Evolutionary conservation across 192 early-diverging fungal genomes (phyloP).

Genomic region (Entomortierella parvispora): DNA sequence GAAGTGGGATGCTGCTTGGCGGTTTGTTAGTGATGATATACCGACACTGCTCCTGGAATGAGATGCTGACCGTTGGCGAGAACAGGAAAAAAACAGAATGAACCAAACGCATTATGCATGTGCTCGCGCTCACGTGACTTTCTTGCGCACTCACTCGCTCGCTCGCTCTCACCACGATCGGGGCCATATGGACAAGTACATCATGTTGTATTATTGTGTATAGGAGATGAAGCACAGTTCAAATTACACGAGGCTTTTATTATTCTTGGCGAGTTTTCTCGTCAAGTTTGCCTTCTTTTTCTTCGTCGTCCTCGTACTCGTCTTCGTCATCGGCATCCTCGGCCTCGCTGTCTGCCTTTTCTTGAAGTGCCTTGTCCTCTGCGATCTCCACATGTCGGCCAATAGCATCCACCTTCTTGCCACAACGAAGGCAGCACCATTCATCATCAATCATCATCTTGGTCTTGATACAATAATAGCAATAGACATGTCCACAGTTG

Average conservation of each 20-base stretch:
- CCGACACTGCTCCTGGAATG: no score
- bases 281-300: neutral
- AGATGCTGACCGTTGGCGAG: no score
- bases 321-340: conserved; percentile 21
- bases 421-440: conserved; percentile 85
- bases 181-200: no score
- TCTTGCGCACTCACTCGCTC: no score
- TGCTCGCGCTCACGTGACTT: no score
- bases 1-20: neutral
- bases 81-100: no score
- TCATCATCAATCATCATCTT: conserved; percentile 78
- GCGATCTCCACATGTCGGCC: conserved; percentile 53
- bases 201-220: no score
- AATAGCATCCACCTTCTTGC: conserved; percentile 69
- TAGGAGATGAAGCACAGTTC: neutral
- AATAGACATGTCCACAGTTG: conserved; percentile 87
- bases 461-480: conserved; percentile 91
- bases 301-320: conserved; percentile 4
- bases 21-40: no score
- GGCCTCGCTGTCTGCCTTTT: conserved; percentile 17
- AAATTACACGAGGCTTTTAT: no score
- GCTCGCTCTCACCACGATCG: no score
- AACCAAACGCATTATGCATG: no score
- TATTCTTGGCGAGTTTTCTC: no score
- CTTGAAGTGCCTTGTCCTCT: conserved; percentile 54